phyloP scores from a whole-genome alignment of 192 early-diverging fungal species.

The Gaertneriomyces semiglobifer region DNA sequence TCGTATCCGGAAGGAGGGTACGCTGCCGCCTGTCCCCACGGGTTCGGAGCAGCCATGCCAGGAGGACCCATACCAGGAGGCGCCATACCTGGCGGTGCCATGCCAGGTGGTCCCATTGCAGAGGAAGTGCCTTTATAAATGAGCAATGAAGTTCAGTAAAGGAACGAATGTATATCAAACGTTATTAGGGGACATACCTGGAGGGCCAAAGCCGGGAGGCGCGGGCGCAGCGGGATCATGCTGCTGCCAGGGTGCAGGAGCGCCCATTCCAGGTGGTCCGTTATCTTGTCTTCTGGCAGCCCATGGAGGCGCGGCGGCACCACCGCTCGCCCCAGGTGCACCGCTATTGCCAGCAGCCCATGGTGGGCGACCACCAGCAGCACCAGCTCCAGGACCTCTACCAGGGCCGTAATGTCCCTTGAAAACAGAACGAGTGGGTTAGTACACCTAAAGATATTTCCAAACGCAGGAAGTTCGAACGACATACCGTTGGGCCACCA shows the following conservation, averaged over 20 bases:
- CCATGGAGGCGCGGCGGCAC: conserved; percentile 24
- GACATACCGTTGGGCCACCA: not conserved
- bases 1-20: not conserved
- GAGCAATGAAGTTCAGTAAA: not conserved
- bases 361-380: conserved; percentile 7
- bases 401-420: conserved; percentile 20
- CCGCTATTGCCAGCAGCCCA: conserved; percentile 9
- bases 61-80: not conserved
- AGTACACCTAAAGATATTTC: not conserved
- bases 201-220: conserved; percentile 22
- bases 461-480: not conserved
- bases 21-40: not conserved
- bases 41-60: not conserved
- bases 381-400: not conserved
- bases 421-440: not conserved
- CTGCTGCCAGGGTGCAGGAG: conserved; percentile 19
- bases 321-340: not conserved
- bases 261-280: not conserved
- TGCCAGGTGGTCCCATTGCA: not conserved
- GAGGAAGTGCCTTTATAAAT: too few relatives aligned
- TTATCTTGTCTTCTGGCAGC: not conserved
- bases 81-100: conserved; percentile 1
- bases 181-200: conserved; percentile 4
- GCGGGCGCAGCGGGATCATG: conserved; percentile 9
- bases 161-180: not conserved